Evolutionary conservation across 345 rosid species (phyloP).

Genomic region (Brassica incana): DNA sequence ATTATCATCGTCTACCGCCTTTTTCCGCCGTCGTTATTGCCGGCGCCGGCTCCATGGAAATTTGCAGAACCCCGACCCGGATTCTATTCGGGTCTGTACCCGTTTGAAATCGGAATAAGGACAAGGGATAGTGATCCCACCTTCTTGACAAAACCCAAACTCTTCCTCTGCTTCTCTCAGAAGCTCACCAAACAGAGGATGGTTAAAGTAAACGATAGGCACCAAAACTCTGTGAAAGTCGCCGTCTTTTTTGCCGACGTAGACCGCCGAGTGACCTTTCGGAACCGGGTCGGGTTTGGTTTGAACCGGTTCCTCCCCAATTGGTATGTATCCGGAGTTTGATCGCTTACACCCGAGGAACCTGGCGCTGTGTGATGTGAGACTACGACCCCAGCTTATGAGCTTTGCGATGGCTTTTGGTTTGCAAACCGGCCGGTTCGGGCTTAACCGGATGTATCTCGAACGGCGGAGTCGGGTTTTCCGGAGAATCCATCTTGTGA

Average conservation of each 20-base stretch:
- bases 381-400: conserved; percentile 61
- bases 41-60: conserved; percentile 46
- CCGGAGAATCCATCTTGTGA: conserved; percentile 55
- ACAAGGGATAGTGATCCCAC: conserved; percentile 92
- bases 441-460: conserved; percentile 28
- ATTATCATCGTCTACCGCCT: conserved; percentile 11
- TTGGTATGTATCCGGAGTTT: conserved; percentile 48
- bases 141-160: conserved; percentile 80
- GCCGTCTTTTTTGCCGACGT: conserved; percentile 76
- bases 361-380: conserved; percentile 54
- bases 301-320: conserved; percentile 35
- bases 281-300: conserved; percentile 51
- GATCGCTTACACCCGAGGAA: conserved; percentile 42
- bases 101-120: conserved; percentile 73
- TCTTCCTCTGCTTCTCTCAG: conserved; percentile 81
- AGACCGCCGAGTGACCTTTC: conserved; percentile 81
- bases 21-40: conserved; percentile 17
- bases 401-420: conserved; percentile 53
- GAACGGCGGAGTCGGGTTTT: conserved; percentile 19
- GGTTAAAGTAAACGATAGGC: conserved; percentile 86
- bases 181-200: conserved; percentile 86
- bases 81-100: conserved; percentile 68
- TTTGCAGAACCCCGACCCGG: conserved; percentile 50
- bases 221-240: conserved; percentile 78
- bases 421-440: conserved; percentile 22